Evolutionary conservation across 371 early-diverging fungal genomes (phyloP), one percentile per base, ranked within the genome.

Genomic region (Rhizomucor miehei): DNA sequence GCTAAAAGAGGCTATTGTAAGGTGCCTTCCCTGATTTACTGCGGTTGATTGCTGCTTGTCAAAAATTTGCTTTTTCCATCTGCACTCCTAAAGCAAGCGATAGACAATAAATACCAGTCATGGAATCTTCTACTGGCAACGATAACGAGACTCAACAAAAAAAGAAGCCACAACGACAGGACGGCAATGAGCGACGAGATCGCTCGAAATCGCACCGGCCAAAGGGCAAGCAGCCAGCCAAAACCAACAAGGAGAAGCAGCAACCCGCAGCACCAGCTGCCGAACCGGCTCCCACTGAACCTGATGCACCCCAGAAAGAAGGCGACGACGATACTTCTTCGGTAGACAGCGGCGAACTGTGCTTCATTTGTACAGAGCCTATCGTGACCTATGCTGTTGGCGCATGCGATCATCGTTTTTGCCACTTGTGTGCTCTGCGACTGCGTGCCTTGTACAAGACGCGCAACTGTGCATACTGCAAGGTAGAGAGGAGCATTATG

Each of bases 321-420:
- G 39, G 41, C 9, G 52, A 56, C 40, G 46, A 45, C n/a, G 62
- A 61, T 36, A 19, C 39, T 21, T 39, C 37, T 2, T 50, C 57
- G 3, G 73, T 48, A 1, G 77, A 66, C 9, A 59, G 63, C 13
- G 79, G 77, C 8, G 77, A 73, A 11, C 65, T 79, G 3, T 98
- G 98, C 67, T 85, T 88, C 62, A 98, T 98, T 59, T 98, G 98
- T 68, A 88, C 97, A 0, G 91, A 94, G 38, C 82, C 86, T 3
- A 81, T 93, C 14, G 69, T 64, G 17, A 88, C 79, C 51, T 91
- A 81, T 64, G 92, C 95, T 5, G 78, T 98, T n/a, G 89, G 92
- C 6, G 78, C 78, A 50, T 98, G 98, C 69, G 89, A 95, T 66
- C 98, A 98, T 69, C 79, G 85, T 16, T 88, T 89, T 2, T 98